Percentiles rank a stretch among this genome's conserved stretches.
These are phyloP conservation scores for Breviolum minutum DNA, from an alignment of 73 alveolate species.

Conservation along the genomic window DNA sequence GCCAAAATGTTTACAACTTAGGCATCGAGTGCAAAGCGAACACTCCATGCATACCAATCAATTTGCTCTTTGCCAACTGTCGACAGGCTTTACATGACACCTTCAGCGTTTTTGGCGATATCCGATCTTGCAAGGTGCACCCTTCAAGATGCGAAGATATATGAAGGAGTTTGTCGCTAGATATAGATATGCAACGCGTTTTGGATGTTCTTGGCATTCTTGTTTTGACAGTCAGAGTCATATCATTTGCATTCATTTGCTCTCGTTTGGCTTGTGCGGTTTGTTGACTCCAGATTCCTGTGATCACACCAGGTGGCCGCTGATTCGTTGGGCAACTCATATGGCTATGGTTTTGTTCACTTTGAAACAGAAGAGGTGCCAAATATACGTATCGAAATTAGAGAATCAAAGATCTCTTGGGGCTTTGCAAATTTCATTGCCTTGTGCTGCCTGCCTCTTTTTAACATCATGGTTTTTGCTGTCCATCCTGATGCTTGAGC, in stretches of 20 bases:
- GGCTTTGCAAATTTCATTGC: neutral
- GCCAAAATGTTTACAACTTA: neutral
- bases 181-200: neutral
- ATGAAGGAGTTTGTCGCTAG: neutral
- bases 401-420: neutral
- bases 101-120: constrained; percentile 90
- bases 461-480: too few relatives aligned
- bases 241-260: neutral
- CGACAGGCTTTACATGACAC: constrained; percentile 86
- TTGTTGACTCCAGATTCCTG: too few relatives aligned
- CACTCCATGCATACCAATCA: neutral
- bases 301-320: constrained; percentile 56
- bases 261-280: neutral
- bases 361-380: constrained; percentile 81
- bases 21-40: neutral
- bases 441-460: too few relatives aligned
- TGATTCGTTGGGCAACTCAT: constrained; percentile 65
- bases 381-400: neutral
- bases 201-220: neutral
- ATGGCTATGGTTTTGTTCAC: constrained; percentile 93
- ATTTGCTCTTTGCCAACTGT: neutral
- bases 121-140: constrained; percentile 73
- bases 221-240: neutral
- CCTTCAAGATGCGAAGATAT: neutral
- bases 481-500: too few relatives aligned